A percentile compares a stretch with the other conserved stretches of the same genome.
phyloP scores from a whole-genome alignment of 805 yeast genomes.

The Saturnispora mendoncae region DNA sequence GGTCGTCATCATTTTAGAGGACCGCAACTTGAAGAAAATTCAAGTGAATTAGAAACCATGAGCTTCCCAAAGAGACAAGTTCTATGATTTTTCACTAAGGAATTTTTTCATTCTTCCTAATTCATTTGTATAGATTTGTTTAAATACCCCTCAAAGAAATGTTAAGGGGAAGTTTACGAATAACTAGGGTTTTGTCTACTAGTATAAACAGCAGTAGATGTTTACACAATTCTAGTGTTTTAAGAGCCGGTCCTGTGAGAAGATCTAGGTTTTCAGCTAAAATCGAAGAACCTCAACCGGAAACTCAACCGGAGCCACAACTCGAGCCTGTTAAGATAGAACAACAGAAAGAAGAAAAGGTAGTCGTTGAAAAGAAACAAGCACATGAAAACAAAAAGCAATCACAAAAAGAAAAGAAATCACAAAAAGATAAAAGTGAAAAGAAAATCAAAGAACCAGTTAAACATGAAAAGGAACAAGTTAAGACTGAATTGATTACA shows the following conservation, averaged over 20 bases:
- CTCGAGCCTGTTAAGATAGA: background rate
- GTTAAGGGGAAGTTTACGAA: slow-evolving; percentile 1
- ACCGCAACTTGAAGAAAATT: slow-evolving; percentile 34
- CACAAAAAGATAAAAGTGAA: too few species aligned
- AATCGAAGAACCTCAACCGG: background rate
- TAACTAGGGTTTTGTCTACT: background rate
- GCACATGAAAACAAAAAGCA: background rate
- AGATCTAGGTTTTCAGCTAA: slow-evolving; percentile 6
- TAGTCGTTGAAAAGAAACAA: background rate
- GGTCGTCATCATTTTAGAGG: slow-evolving; percentile 56
- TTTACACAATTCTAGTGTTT: background rate
- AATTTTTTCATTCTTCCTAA: background rate
- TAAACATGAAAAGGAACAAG: background rate
- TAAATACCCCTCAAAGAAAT: background rate
- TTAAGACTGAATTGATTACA: background rate
- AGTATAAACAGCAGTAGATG: background rate
- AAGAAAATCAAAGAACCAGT: background rate
- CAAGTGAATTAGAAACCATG: background rate
- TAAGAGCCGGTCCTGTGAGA: background rate
- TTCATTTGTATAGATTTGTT: too few species aligned
- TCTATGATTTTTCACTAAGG: background rate
- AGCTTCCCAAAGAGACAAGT: slow-evolving; percentile 4
- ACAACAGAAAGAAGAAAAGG: background rate
- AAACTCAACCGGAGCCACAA: background rate
- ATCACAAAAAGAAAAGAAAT: background rate